These are phyloP conservation scores for Fusarium sp. DNA, from an alignment of 2,329 filamentous ascomycete species.

Conservation along the genomic window DNA sequence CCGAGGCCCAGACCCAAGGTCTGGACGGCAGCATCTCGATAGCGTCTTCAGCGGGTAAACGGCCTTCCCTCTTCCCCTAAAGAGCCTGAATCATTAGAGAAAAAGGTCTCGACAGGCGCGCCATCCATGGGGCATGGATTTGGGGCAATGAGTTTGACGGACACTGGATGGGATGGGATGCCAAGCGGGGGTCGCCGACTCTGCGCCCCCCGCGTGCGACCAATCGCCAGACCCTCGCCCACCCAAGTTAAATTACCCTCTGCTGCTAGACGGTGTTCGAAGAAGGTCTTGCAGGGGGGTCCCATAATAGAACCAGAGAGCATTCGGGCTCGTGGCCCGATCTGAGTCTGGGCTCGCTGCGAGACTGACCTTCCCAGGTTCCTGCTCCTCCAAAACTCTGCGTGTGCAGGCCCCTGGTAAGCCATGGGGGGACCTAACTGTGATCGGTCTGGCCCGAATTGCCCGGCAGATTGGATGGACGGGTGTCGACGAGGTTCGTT, in stretches of 20 bases:
- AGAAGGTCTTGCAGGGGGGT: slow-evolving; percentile 12
- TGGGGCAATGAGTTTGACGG: slow-evolving; percentile 14
- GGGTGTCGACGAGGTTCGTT: background rate
- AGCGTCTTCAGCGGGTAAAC: slow-evolving; percentile 27
- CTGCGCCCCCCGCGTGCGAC: slow-evolving; percentile 21
- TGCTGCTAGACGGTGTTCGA: slow-evolving; percentile 10
- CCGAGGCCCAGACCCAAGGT: slow-evolving; percentile 6
- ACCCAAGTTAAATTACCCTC: slow-evolving; percentile 44
- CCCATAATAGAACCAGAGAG: slow-evolving; percentile 1
- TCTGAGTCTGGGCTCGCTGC: slow-evolving; percentile 15
- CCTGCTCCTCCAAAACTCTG: background rate
- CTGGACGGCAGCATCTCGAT: slow-evolving; percentile 23
- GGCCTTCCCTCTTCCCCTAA: slow-evolving; percentile 12
- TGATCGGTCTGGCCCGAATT: slow-evolving; percentile 27
- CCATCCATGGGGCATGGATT: slow-evolving; percentile 27
- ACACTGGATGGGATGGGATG: slow-evolving; percentile 18
- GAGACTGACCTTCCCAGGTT: slow-evolving; percentile 5
- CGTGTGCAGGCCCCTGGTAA: slow-evolving; percentile 19
- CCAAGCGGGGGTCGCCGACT: slow-evolving; percentile 32
- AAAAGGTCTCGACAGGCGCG: slow-evolving; percentile 17
- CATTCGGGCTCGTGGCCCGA: slow-evolving; percentile 32
- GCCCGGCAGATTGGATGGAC: slow-evolving; percentile 7
- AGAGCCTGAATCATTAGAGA: slow-evolving; percentile 22
- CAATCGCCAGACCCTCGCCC: slow-evolving; percentile 34
- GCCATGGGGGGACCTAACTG: slow-evolving; percentile 17